A percentile compares a stretch with the other conserved stretches of the same genome.
Evolutionary conservation across 331 rosid genomes (phyloP).

Genomic region (Acacia concinna): DNA sequence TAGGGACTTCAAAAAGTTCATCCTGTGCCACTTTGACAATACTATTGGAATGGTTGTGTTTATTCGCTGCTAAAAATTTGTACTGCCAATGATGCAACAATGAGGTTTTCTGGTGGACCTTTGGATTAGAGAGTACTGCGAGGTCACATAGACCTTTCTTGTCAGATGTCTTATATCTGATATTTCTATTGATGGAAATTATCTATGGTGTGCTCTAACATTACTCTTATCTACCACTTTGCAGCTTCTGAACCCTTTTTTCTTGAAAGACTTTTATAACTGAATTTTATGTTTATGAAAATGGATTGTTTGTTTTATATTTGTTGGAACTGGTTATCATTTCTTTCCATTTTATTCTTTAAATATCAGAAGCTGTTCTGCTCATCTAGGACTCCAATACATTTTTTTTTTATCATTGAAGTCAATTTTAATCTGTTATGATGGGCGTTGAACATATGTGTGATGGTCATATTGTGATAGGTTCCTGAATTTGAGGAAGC

Average conservation of each 20-base stretch:
- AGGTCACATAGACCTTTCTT: neutral
- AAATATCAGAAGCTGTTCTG: neutral
- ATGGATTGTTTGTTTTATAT: neutral
- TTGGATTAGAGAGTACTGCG: neutral
- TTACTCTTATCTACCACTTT: neutral
- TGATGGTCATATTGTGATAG: constrained; percentile 47
- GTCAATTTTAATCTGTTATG: constrained; percentile 4
- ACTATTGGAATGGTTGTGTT: neutral
- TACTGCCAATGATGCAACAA: neutral
- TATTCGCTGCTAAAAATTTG: neutral
- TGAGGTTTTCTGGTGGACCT: neutral
- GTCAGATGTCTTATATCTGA: neutral
- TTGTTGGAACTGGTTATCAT: constrained; percentile 1
- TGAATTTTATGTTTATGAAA: neutral
- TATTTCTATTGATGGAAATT: neutral
- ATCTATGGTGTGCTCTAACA: neutral
- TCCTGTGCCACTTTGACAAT: neutral
- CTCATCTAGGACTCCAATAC: neutral
- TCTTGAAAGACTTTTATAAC: neutral
- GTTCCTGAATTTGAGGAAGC: constrained; percentile 98
- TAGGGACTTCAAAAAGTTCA: neutral
- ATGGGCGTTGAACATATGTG: constrained; percentile 27
- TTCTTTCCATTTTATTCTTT: constrained; percentile 1
- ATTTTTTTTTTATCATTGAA: neutral
- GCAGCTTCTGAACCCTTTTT: neutral